Evolutionary conservation across 1,284 basidiomycete species (phyloP).

Genomic region (Leccinum colubrinum): DNA sequence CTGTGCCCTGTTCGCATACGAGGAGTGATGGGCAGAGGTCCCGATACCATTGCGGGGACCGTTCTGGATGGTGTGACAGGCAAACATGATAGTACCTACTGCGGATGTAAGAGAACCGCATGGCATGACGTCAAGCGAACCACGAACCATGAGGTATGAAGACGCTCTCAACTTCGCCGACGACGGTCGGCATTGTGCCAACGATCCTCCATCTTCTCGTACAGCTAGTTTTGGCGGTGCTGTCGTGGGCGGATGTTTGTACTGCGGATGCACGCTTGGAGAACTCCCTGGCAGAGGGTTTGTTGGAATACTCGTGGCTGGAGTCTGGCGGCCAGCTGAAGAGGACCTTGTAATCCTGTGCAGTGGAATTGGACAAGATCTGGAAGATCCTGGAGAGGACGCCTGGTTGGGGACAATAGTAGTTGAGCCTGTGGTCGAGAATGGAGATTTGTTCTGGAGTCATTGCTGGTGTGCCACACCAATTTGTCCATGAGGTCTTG

Average conservation of each 20-base stretch:
- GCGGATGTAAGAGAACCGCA: constrained; percentile 32
- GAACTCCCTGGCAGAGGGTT: constrained; percentile 79
- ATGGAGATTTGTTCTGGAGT: constrained; percentile 51
- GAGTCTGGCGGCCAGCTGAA: constrained; percentile 88
- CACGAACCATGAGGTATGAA: constrained; percentile 90
- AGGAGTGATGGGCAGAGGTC: constrained; percentile 21
- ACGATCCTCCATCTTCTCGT: constrained; percentile 87
- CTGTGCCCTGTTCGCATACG: constrained; percentile 32
- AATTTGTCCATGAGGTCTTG: constrained; percentile 89
- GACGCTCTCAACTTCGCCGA: constrained; percentile 79
- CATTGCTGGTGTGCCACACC: constrained; percentile 83
- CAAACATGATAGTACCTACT: constrained; percentile 77
- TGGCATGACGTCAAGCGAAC: constrained; percentile 34
- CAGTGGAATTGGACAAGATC: constrained; percentile 58
- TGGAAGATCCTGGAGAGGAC: constrained; percentile 75
- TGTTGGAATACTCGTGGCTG: constrained; percentile 40
- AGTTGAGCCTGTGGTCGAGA: constrained; percentile 56
- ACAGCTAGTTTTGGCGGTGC: constrained; percentile 87
- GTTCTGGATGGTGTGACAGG: constrained; percentile 63
- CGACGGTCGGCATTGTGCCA: constrained; percentile 67
- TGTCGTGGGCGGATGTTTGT: constrained; percentile 57
- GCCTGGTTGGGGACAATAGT: constrained; percentile 48
- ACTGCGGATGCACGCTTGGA: constrained; percentile 80
- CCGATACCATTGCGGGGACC: constrained; percentile 18
- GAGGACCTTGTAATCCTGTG: constrained; percentile 58